A percentile compares a stretch with the other conserved stretches of the same genome.
These are phyloP conservation scores for Suillus occidentalis DNA, from an alignment of 768 basidiomycete species.

Conservation along the genomic window DNA sequence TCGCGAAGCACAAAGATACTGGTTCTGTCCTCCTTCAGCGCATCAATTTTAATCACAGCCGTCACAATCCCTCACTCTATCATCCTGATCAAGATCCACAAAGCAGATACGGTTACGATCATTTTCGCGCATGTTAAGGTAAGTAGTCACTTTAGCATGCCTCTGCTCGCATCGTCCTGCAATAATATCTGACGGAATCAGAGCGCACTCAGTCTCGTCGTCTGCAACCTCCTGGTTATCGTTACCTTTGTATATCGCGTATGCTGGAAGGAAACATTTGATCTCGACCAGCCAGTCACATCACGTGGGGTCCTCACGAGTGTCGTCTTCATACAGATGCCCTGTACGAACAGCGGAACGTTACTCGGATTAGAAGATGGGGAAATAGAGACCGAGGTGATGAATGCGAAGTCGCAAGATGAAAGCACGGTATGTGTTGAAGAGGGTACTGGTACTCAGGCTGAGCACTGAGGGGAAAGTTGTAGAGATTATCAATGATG, in stretches of 20 bases:
- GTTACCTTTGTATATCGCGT: conserved; percentile 21
- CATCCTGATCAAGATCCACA: conserved; percentile 7
- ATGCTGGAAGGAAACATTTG: conserved; percentile 3
- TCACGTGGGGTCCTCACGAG: background rate
- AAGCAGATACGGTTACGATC: conserved; percentile 1
- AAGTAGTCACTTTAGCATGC: conserved; percentile 6
- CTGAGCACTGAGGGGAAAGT: background rate
- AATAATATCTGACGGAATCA: conserved; percentile 3
- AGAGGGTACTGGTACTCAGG: background rate
- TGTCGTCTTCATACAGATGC: background rate
- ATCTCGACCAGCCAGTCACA: conserved; percentile 8
- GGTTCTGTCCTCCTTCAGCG: conserved; percentile 21
- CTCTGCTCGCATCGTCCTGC: background rate
- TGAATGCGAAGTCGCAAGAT: background rate
- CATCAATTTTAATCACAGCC: conserved; percentile 18
- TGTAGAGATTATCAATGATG: background rate
- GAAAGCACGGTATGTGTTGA: background rate
- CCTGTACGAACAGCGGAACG: background rate
- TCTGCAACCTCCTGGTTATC: conserved; percentile 30
- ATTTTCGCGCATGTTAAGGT: conserved; percentile 25
- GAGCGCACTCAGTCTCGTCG: conserved; percentile 23
- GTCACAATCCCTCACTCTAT: conserved; percentile 20
- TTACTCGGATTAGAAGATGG: background rate
- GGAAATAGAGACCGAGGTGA: background rate
- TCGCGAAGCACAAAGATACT: conserved; percentile 17